Evolutionary conservation across 1,139 yeast species (phyloP).

Genomic region (Pneumocystis sp.): DNA sequence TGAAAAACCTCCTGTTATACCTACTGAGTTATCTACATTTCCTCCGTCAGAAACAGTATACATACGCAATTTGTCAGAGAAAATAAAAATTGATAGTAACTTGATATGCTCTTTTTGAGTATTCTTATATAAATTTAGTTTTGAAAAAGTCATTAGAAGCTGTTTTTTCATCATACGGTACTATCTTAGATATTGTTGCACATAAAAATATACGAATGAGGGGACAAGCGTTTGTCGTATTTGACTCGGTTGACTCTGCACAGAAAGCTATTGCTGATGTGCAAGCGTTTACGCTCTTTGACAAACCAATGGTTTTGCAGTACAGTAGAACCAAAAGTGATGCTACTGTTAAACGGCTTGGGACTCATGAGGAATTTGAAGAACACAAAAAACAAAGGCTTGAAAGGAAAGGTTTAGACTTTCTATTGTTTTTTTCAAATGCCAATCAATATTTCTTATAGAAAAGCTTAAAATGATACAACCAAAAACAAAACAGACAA

Average conservation of each 20-base stretch:
- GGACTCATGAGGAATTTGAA: slow-evolving; percentile 22
- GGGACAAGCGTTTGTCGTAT: slow-evolving; percentile 81
- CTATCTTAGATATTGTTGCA: slow-evolving; percentile 41
- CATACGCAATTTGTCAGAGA: slow-evolving; percentile 58
- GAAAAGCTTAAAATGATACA: slow-evolving; percentile 13
- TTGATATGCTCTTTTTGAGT: neutral
- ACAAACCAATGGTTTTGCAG: slow-evolving; percentile 36
- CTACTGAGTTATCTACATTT: neutral
- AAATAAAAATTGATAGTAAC: slow-evolving; percentile 33
- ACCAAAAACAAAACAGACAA: slow-evolving; percentile 14
- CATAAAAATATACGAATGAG: slow-evolving; percentile 48
- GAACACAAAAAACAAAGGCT: slow-evolving; percentile 23
- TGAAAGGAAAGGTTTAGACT: slow-evolving; percentile 11
- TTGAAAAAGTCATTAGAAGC: slow-evolving; percentile 33
- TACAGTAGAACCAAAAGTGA: slow-evolving; percentile 39
- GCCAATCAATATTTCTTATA: neutral
- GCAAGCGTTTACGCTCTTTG: slow-evolving; percentile 35
- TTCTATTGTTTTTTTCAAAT: neutral
- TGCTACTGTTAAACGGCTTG: slow-evolving; percentile 21
- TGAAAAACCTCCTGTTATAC: neutral
- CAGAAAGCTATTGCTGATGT: slow-evolving; percentile 34
- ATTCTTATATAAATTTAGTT: slow-evolving; percentile 16
- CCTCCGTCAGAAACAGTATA: slow-evolving; percentile 27
- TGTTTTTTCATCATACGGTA: slow-evolving; percentile 36
- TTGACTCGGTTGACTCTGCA: slow-evolving; percentile 34